These are phyloP conservation scores for Populus hybrid DNA, from an alignment of 441 rosid genomes.

Conservation along the genomic window DNA sequence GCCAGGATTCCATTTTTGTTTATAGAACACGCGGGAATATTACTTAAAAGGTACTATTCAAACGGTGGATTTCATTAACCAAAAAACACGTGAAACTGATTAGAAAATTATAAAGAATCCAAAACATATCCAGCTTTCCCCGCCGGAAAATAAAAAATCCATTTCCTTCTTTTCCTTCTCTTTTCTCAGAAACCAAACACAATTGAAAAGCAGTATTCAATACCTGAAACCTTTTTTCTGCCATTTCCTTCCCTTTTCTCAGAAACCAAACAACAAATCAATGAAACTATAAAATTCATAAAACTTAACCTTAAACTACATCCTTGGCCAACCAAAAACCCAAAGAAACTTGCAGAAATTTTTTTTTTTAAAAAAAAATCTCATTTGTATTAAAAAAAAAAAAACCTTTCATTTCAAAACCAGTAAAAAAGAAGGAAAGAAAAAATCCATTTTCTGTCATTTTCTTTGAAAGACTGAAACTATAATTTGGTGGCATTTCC, in stretches of 20 bases:
- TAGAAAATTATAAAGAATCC: not conserved
- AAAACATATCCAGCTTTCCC: no score
- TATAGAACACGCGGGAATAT: not conserved
- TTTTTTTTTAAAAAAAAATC: no score
- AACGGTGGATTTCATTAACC: no score
- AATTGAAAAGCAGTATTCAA: not conserved
- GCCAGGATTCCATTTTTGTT: not conserved
- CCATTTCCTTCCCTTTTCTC: conserved; percentile 4
- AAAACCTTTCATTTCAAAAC: not conserved
- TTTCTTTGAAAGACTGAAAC: not conserved
- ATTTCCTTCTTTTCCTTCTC: not conserved
- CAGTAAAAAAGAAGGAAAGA: not conserved
- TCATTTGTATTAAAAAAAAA: no score
- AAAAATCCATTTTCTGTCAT: not conserved
- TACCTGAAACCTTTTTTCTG: not conserved
- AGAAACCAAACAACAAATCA: conserved; percentile 11
- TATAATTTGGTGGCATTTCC: not conserved
- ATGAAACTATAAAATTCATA: not conserved
- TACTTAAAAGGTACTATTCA: not conserved
- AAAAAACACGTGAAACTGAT: not conserved
- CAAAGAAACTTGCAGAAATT: not conserved
- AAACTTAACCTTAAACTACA: not conserved
- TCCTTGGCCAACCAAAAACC: not conserved
- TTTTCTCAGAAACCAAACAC: not conserved
- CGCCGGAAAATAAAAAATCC: no score